Evolutionary conservation across 371 early-diverging fungal genomes (phyloP).

Genomic region (Zancudomyces culisetae): DNA sequence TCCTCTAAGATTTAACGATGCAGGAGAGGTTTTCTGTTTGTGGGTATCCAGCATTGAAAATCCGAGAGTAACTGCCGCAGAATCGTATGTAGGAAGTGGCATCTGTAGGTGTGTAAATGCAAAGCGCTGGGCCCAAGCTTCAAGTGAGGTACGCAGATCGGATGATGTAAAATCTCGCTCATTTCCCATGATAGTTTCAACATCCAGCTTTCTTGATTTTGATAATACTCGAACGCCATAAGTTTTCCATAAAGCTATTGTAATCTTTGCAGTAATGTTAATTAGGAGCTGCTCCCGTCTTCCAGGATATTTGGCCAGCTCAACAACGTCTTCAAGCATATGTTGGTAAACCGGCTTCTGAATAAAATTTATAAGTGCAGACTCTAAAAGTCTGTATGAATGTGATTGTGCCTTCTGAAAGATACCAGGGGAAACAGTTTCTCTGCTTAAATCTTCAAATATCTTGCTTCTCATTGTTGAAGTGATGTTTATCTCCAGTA

Average conservation of each 20-base stretch:
- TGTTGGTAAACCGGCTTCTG: neutral
- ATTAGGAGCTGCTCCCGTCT: neutral
- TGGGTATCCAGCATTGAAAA: neutral
- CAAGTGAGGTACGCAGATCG: neutral
- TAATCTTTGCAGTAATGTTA: neutral
- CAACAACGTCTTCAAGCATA: neutral
- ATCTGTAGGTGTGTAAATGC: neutral
- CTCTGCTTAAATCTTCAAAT: neutral
- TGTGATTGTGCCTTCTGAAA: neutral
- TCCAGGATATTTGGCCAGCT: neutral
- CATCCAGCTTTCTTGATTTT: neutral
- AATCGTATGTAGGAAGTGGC: neutral
- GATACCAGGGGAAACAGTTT: neutral
- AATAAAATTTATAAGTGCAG: neutral
- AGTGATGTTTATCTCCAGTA: neutral
- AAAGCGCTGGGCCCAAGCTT: constrained; percentile 1
- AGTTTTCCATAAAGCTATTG: neutral
- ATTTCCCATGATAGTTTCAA: neutral
- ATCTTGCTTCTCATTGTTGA: neutral
- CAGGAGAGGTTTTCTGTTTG: neutral
- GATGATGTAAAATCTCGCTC: neutral
- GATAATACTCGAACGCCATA: neutral
- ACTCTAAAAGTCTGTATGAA: neutral
- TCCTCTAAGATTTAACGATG: neutral
- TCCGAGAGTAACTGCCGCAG: neutral